phyloP scores from a whole-genome alignment of 371 early-diverging fungal genomes.

The Rhizomucor miehei region DNA sequence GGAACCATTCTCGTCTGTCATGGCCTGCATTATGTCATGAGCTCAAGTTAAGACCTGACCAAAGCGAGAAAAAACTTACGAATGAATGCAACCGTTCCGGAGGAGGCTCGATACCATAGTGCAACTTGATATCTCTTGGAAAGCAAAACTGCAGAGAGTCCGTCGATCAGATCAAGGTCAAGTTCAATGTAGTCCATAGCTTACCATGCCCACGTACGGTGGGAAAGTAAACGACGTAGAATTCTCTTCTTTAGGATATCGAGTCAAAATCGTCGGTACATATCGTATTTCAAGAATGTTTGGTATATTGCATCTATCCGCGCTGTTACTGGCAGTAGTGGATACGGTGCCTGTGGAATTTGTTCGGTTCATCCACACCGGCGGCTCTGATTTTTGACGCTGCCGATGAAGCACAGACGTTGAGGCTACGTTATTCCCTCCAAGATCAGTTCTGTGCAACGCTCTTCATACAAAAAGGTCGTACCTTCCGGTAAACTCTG shows the following conservation, averaged over 20 bases:
- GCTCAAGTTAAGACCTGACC: not conserved
- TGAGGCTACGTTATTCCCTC: not conserved
- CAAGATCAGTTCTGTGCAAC: not conserved
- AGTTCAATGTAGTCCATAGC: not conserved
- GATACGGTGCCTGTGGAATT: not conserved
- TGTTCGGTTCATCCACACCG: slow-evolving; percentile 4
- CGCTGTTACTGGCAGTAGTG: not conserved
- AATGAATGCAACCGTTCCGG: slow-evolving; percentile 72
- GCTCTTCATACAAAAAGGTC: not conserved
- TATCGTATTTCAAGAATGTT: slow-evolving; percentile 41
- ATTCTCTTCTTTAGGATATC: slow-evolving; percentile 35
- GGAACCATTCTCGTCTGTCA: slow-evolving; percentile 70
- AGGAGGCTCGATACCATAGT: slow-evolving; percentile 52
- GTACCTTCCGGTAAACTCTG: not conserved
- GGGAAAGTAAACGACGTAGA: slow-evolving; percentile 53
- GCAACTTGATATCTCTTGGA: slow-evolving; percentile 64
- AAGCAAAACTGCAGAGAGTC: slow-evolving; percentile 66
- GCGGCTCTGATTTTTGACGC: slow-evolving; percentile 12
- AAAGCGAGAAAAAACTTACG: slow-evolving; percentile 23
- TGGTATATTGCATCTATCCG: slow-evolving; percentile 8
- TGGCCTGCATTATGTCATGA: slow-evolving; percentile 29
- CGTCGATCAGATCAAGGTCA: not conserved
- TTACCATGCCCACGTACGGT: slow-evolving; percentile 64
- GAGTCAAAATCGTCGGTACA: slow-evolving; percentile 35
- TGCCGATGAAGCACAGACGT: slow-evolving; percentile 2